phyloP scores from a whole-genome alignment of 345 rosid species.

The Turnera subulata region DNA sequence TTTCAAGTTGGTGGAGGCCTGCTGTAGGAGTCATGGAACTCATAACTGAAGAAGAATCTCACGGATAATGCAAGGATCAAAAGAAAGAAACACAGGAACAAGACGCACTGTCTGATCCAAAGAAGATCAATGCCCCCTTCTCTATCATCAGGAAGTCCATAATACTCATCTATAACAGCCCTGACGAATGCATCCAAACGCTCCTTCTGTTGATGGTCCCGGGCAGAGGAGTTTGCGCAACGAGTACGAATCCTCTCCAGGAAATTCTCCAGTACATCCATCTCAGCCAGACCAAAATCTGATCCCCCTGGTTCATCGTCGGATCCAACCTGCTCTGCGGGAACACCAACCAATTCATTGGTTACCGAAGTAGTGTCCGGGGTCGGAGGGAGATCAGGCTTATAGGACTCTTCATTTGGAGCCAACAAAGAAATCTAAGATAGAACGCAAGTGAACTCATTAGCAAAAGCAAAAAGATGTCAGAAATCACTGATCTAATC shows the following conservation, averaged over 20 bases:
- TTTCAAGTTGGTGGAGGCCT: no score
- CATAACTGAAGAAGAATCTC: constrained; percentile 12
- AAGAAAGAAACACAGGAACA: constrained; percentile 19
- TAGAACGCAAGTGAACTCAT: constrained; percentile 4
- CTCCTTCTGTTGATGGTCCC: constrained; percentile 28
- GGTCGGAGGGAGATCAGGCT: constrained; percentile 11
- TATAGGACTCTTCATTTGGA: constrained; percentile 8
- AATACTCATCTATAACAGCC: constrained; percentile 15
- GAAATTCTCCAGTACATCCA: constrained; percentile 17
- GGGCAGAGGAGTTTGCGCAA: constrained; percentile 13
- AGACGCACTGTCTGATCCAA: constrained; percentile 2
- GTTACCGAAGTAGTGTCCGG: constrained; percentile 1
- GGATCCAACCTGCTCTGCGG: no score
- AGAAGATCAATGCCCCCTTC: neutral
- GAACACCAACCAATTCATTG: no score
- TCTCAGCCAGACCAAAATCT: constrained; percentile 7
- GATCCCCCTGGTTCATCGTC: no score
- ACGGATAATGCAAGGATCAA: constrained; percentile 17
- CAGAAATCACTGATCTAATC: constrained; percentile 17
- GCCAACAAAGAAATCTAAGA: neutral
- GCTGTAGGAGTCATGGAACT: no score
- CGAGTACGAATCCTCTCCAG: constrained; percentile 4
- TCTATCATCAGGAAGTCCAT: constrained; percentile 27
- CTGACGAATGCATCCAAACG: constrained; percentile 30
- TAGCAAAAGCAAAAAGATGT: constrained; percentile 4